Evolutionary conservation across 805 yeast species (phyloP).

Genomic region (Wickerhamomyces strasburgensis): DNA sequence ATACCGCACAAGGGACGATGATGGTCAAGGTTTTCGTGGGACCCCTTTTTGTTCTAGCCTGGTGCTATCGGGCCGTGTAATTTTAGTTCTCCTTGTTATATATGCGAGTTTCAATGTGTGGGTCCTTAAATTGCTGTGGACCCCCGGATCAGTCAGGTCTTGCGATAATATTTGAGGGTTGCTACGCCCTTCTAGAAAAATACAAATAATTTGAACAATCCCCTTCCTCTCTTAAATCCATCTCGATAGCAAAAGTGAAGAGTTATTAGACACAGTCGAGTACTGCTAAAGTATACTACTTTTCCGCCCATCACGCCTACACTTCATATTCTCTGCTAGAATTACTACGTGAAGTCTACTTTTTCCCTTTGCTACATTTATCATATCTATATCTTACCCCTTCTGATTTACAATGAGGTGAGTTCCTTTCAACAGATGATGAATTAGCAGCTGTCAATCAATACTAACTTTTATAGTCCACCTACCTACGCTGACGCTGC

Average conservation of each 20-base stretch:
- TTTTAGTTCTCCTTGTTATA: no score
- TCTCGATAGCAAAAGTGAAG: background rate
- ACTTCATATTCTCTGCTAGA: no score
- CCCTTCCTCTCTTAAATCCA: background rate
- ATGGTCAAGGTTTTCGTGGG: background rate
- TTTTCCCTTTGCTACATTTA: no score
- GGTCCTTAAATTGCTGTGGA: background rate
- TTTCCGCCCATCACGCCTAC: no score
- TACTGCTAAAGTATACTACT: no score
- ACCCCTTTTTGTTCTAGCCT: background rate
- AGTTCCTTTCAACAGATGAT: background rate
- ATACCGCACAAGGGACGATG: background rate
- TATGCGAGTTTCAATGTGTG: background rate
- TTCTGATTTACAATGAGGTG: constrained; percentile 5
- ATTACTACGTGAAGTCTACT: no score
- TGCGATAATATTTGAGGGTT: background rate
- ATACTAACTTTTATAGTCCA: background rate
- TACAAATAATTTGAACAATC: background rate
- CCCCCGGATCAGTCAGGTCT: background rate
- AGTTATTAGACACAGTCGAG: no score
- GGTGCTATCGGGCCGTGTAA: no score
- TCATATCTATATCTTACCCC: no score
- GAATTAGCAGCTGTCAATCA: background rate
- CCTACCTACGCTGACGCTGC: constrained; percentile 20
- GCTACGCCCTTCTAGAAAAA: background rate